These are phyloP conservation scores for Penicillium cinerascens DNA, from an alignment of 495 filamentous ascomycete species.

Conservation along the genomic window DNA sequence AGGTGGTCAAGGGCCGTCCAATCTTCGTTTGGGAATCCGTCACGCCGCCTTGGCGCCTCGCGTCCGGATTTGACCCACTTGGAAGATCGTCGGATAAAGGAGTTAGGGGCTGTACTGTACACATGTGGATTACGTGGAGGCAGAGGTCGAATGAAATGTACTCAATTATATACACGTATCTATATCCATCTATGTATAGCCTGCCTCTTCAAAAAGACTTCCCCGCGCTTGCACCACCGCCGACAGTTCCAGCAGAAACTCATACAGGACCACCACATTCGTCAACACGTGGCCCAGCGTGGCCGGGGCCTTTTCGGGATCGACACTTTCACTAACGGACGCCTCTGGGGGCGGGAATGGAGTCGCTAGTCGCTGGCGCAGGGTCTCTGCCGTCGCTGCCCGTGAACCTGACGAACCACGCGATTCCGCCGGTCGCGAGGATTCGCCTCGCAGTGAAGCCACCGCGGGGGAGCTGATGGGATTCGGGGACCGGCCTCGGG, in stretches of 20 bases:
- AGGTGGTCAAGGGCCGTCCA: constrained; percentile 7
- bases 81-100: background rate
- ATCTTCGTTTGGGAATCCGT: constrained; percentile 19
- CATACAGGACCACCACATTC: constrained; percentile 54
- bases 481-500: constrained; percentile 22
- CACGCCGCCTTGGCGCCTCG: constrained; percentile 19
- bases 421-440: constrained; percentile 23
- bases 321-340: constrained; percentile 26
- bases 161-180: background rate
- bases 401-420: constrained; percentile 31
- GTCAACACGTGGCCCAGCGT: constrained; percentile 87
- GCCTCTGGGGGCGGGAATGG: constrained; percentile 25
- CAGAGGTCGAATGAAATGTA: too few species aligned
- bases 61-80: background rate
- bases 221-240: constrained; percentile 84
- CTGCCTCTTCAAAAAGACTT: constrained; percentile 81
- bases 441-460: constrained; percentile 21
- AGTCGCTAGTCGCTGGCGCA: constrained; percentile 37
- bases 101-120: too few species aligned
- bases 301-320: constrained; percentile 32
- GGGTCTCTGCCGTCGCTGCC: constrained; percentile 28
- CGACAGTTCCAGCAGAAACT: constrained; percentile 86
- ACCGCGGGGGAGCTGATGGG: constrained; percentile 12
- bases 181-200: constrained; percentile 31
- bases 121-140: too few species aligned